These are phyloP conservation scores for Westerdykella ornata DNA, from an alignment of 2,329 filamentous ascomycete species.

Conservation along the genomic window DNA sequence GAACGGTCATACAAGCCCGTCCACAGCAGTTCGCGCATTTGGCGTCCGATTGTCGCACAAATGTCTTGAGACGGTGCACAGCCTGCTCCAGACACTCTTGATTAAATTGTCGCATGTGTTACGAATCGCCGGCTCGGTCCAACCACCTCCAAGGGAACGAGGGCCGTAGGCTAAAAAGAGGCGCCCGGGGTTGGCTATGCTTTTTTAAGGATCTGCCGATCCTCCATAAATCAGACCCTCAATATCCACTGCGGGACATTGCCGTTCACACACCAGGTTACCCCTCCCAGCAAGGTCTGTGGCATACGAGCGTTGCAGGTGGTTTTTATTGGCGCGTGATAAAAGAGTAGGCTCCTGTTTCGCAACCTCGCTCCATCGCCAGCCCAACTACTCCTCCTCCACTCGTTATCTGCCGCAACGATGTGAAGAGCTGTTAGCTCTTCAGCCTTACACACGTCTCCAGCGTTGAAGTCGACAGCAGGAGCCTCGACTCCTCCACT, in stretches of 20 bases:
- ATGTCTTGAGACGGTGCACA: too few species aligned
- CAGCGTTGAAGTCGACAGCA: conserved; percentile 1
- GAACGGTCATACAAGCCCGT: too few species aligned
- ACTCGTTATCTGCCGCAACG: conserved; percentile 2
- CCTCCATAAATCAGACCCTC: conserved; percentile 4
- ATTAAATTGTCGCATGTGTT: too few species aligned
- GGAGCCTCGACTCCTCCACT: conserved; percentile 1
- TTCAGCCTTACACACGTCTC: conserved; percentile 11
- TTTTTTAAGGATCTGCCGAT: conserved; percentile 8
- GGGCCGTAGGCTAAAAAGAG: conserved; percentile 5
- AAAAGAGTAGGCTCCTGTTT: not conserved
- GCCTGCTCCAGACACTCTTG: too few species aligned
- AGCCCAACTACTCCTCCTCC: not conserved
- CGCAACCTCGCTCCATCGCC: not conserved
- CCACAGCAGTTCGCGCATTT: too few species aligned
- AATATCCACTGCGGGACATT: conserved; percentile 6
- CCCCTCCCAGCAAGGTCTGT: conserved; percentile 4
- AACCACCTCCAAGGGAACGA: not conserved
- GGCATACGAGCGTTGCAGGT: not conserved
- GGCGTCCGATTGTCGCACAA: too few species aligned
- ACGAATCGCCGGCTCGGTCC: too few species aligned
- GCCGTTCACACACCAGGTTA: not conserved
- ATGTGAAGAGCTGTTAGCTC: conserved; percentile 12
- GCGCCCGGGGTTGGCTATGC: conserved; percentile 2
- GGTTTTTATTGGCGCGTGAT: conserved; percentile 3